Evolutionary conservation across 129 eudicot species (phyloP).

Genomic region (Ambrosia artemisiifolia): DNA sequence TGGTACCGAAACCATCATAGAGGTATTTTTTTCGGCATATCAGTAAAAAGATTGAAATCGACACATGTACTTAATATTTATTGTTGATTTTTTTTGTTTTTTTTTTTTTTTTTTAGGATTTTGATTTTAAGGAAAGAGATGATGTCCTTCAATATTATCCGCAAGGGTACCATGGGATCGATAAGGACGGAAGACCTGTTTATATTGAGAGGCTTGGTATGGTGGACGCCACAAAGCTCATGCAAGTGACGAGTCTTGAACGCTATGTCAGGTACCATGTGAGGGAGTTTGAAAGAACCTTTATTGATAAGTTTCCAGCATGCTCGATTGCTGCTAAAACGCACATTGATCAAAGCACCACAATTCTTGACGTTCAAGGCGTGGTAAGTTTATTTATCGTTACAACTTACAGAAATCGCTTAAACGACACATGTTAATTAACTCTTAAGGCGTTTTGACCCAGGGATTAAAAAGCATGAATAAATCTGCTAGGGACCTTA

Average conservation of each 20-base stretch:
- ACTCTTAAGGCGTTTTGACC: background rate
- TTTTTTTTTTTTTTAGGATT: constrained; percentile 49
- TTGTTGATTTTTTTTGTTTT: constrained; percentile 2
- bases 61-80: background rate
- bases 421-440: background rate
- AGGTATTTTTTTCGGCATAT: constrained; percentile 41
- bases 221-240: constrained; percentile 82
- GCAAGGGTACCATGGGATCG: constrained; percentile 99
- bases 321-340: constrained; percentile 87
- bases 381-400: constrained; percentile 57
- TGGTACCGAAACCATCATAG: constrained; percentile 75
- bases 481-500: constrained; percentile 85
- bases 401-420: constrained; percentile 5
- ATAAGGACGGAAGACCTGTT: constrained; percentile 89
- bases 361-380: constrained; percentile 96
- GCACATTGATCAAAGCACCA: constrained; percentile 94
- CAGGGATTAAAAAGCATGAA: constrained; percentile 93
- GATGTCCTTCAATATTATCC: constrained; percentile 88
- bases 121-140: constrained; percentile 78
- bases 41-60: background rate
- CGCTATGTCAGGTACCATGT: constrained; percentile 89
- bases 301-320: constrained; percentile 86
- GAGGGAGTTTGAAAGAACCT: constrained; percentile 90
- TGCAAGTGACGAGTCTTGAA: constrained; percentile 92
- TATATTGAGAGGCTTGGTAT: constrained; percentile 88